These are phyloP conservation scores for Geosmithia flava DNA, from an alignment of 2,329 filamentous ascomycete species.

Conservation along the genomic window DNA sequence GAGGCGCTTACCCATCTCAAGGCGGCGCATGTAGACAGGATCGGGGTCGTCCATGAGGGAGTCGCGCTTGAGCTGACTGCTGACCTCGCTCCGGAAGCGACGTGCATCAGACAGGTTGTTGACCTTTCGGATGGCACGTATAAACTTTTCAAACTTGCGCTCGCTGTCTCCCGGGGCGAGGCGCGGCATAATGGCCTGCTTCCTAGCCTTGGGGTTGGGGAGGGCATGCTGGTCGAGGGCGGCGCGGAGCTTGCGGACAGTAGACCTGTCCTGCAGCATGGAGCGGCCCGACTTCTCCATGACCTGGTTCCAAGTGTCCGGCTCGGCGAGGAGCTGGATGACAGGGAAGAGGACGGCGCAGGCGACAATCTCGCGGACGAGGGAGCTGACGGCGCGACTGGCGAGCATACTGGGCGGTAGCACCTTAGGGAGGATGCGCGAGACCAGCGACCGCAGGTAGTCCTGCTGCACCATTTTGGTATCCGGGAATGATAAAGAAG, in stretches of 20 bases:
- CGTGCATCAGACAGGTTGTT: slow-evolving; percentile 88
- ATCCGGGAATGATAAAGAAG: slow-evolving; percentile 71
- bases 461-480: slow-evolving; percentile 79
- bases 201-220: slow-evolving; percentile 54
- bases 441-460: slow-evolving; percentile 66
- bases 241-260: slow-evolving; percentile 79
- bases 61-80: slow-evolving; percentile 83
- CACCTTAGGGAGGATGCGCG: slow-evolving; percentile 59
- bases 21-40: slow-evolving; percentile 70
- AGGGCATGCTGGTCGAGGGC: slow-evolving; percentile 91
- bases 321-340: slow-evolving; percentile 70
- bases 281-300: slow-evolving; percentile 82
- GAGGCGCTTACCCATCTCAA: slow-evolving; percentile 85
- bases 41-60: slow-evolving; percentile 68
- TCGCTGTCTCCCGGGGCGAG: slow-evolving; percentile 77
- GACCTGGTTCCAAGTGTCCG: slow-evolving; percentile 94
- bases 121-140: slow-evolving; percentile 76
- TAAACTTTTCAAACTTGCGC: slow-evolving; percentile 86
- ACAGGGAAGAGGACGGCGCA: slow-evolving; percentile 83
- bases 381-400: slow-evolving; percentile 66
- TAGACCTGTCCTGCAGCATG: slow-evolving; percentile 89
- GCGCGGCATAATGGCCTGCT: slow-evolving; percentile 57
- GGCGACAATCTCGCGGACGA: slow-evolving; percentile 82
- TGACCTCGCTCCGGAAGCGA: slow-evolving; percentile 81
- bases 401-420: slow-evolving; percentile 63